Evolutionary conservation across 2,329 filamentous ascomycete genomes (phyloP), one percentile per base, ranked within the genome.

Genomic region (Verticillium alfalfae): DNA sequence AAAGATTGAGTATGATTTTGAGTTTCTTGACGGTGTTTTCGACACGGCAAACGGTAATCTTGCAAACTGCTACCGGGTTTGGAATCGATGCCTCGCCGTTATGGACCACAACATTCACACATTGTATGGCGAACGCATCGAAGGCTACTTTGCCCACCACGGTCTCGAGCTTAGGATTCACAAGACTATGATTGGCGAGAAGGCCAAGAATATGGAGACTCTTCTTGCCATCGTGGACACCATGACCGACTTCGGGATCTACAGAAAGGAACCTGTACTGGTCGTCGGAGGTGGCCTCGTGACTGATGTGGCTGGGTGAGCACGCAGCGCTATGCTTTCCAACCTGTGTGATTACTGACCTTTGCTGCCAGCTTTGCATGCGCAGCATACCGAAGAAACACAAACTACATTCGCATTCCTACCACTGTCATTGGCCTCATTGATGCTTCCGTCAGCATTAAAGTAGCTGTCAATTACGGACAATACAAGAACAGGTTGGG

Each of bases 381-480:
- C 71, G 88, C 88, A 34, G 81, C 87, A 8, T 91, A 91, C 75
- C 84, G 88, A 64, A 81, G 89, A 67, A 90, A 85, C 75, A 91
- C 88, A 54, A 90, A 90, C 75, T 91, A 83, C 76, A 90, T 91
- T 70, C 86, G 88, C 57, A 83, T 91, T 9, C 89, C 89, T 1
- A 91, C 89, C 0, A 91, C 89, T 1, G 86, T 91, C 65, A 91
- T 92, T 69, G 88, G 89, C 10, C 79, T 92, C 57, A 91, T 91
- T 63, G 89, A 92, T 69, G 89, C 89, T 3, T 89, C 87, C 18
- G 89, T 91, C 58, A 89, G 85, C 39, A 91, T 91, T 79, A 91
- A 91, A 71, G 88, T 91, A n/a, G 89, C 87, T 13, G 88, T 91
- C 68, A 91, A 91, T 77, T 90, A 91, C 68, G 88, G 87, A 71